Evolutionary conservation across 2,329 filamentous ascomycete genomes (phyloP), one percentile per base, ranked within the genome.

Genomic region (Cryoendolithus antarcticus): DNA sequence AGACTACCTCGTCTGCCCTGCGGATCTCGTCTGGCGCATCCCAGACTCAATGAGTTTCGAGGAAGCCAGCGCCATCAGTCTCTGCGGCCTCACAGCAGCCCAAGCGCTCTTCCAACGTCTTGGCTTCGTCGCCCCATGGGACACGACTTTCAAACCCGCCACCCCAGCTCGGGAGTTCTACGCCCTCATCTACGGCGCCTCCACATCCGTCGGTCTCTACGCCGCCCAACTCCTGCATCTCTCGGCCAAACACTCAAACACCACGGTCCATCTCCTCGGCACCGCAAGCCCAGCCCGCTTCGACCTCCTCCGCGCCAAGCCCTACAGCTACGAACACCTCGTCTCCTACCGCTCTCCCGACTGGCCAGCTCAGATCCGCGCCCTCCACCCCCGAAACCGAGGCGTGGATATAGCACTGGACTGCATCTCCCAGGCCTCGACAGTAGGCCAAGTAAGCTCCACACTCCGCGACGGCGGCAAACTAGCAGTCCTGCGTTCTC

Each of bases 81-180:
- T 67, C 36, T 65, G 63, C 9, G 63, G 53, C 4, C 41, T 69
- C 10, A 68, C 65, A 0, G 65, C 63, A 3, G 64, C 65, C 0
- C 65, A 69, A 39, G 59, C 51, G 0, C 30, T 67, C 3, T 68
- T 59, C 35, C 48, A 47, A 12, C 55, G 66, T 0, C 48, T 69
- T 4, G 58, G 54, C 0, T 39, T 68, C 2, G 44, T 48, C 0
- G 44, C 53, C 1, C 62, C 64, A 0, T 27, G 24, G 24, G 24
- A 27, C 24, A 27, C 24, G 6, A 8, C 24, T 8, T 67, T 66
- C 36, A 6, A 27, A 8, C 6, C 24, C 24, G 24, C 24, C 5
- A 27, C 5, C 24, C 24, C 24, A 8, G 7, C 24, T 27, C 7
- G 24, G 5, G 24, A 27, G 7, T 47, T 51, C 27, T 40, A 41